phyloP scores from a whole-genome alignment of 441 rosid species.

The Kokia cookei region DNA sequence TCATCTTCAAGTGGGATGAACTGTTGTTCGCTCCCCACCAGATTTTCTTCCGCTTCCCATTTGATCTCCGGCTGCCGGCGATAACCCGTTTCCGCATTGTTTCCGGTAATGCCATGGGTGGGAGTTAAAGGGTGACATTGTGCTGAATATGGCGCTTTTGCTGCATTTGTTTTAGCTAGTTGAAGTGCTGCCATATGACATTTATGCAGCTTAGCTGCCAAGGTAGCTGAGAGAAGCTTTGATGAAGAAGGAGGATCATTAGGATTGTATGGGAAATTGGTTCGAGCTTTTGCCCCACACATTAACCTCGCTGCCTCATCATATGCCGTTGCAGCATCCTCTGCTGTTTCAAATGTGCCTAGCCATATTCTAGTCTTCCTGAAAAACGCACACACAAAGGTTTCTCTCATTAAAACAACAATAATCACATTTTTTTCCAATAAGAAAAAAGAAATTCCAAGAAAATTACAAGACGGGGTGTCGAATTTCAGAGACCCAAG shows the following conservation, averaged over 20 bases:
- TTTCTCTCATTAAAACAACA: background rate
- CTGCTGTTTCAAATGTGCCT: conserved; percentile 75
- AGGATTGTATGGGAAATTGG: conserved; percentile 57
- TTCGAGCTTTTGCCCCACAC: conserved; percentile 57
- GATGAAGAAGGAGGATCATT: conserved; percentile 52
- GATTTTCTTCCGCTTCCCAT: conserved; percentile 25
- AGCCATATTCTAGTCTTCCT: conserved; percentile 82
- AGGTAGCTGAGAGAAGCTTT: conserved; percentile 56
- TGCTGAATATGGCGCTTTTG: conserved; percentile 16
- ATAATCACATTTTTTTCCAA: background rate
- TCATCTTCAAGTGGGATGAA: conserved; percentile 47
- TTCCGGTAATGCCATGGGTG: conserved; percentile 5
- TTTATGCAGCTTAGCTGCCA: conserved; percentile 59
- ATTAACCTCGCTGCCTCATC: conserved; percentile 70
- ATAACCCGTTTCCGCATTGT: conserved; percentile 1
- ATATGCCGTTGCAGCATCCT: conserved; percentile 67
- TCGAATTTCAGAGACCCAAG: conserved; percentile 54
- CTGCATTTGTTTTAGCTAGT: conserved; percentile 20
- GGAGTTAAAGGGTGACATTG: conserved; percentile 3
- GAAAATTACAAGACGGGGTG: conserved; percentile 35
- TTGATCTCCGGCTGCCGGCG: conserved; percentile 26
- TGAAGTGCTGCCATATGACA: conserved; percentile 54
- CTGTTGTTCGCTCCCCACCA: conserved; percentile 16
- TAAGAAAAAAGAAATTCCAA: background rate
- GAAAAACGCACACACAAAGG: conserved; percentile 7